Conservation (phyloP, 2,329 filamentous ascomycete genomes). For the Fusarium secorum region DNA sequence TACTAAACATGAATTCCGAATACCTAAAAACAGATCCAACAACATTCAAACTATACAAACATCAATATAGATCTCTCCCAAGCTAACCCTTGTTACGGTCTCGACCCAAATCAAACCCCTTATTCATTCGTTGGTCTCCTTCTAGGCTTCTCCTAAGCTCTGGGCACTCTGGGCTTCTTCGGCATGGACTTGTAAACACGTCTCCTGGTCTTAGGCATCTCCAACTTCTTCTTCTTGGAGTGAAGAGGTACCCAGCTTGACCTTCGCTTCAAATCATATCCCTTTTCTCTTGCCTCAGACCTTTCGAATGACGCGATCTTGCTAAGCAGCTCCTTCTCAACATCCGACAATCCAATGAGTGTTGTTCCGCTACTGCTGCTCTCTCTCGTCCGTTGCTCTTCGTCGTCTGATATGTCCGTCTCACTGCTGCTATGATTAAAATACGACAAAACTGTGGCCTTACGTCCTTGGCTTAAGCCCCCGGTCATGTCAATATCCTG, state of each 20-base stretch:
- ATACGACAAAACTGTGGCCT: neutral
- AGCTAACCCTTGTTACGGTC: neutral
- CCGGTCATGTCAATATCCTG: neutral
- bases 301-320: neutral
- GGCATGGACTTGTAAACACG: neutral
- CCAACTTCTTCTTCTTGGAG: conserved; percentile 3
- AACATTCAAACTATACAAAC: neutral
- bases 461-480: neutral
- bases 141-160: neutral
- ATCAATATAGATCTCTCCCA: neutral
- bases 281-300: neutral
- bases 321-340: neutral
- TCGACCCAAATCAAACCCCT: neutral
- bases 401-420: conserved; percentile 1
- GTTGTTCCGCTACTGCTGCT: conserved; percentile 10
- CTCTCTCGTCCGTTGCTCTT: neutral
- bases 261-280: conserved; percentile 24
- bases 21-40: neutral
- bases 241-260: neutral
- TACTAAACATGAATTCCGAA: neutral
- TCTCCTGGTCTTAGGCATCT: neutral
- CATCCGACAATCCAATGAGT: neutral
- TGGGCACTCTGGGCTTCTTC: neutral
- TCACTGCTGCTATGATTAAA: conserved; percentile 1
- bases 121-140: neutral